These are phyloP conservation scores for Erysimum cheiri DNA, from an alignment of 441 rosid species.

Conservation along the genomic window DNA sequence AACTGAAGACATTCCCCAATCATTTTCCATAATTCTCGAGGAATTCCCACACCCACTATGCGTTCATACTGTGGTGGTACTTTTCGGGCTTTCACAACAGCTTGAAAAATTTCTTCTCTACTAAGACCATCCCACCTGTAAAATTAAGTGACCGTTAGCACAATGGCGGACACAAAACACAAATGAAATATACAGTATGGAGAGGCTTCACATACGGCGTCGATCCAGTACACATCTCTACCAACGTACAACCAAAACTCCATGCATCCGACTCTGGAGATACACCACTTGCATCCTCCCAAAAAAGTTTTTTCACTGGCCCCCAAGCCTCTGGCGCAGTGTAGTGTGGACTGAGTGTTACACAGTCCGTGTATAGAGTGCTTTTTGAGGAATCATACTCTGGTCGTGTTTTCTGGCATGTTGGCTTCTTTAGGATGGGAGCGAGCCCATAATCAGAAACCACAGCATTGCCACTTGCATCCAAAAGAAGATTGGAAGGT, in stretches of 20 bases:
- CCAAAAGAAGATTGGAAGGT: slow-evolving; percentile 95
- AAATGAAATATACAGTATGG: slow-evolving; percentile 22
- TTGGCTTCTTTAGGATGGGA: slow-evolving; percentile 86
- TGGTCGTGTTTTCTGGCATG: slow-evolving; percentile 72
- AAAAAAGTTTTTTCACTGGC: slow-evolving; percentile 92
- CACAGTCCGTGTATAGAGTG: slow-evolving; percentile 89
- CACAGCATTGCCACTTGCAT: slow-evolving; percentile 80
- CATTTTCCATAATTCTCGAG: slow-evolving; percentile 97
- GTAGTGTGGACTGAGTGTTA: slow-evolving; percentile 90
- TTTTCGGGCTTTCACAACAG: slow-evolving; percentile 86
- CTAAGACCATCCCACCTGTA: slow-evolving; percentile 96
- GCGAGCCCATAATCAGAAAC: slow-evolving; percentile 98
- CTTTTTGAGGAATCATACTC: slow-evolving; percentile 75
- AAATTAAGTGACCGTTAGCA: slow-evolving; percentile 36
- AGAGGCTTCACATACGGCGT: slow-evolving; percentile 77
- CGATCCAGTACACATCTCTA: slow-evolving; percentile 99
- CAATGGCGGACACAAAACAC: slow-evolving; percentile 28
- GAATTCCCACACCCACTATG: slow-evolving; percentile 98
- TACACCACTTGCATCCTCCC: slow-evolving; percentile 97
- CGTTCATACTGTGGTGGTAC: slow-evolving; percentile 98
- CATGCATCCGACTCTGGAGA: slow-evolving; percentile 97
- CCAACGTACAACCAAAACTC: slow-evolving; percentile 99
- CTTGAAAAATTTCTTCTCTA: slow-evolving; percentile 91
- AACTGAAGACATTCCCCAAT: slow-evolving; percentile 97
- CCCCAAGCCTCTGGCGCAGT: slow-evolving; percentile 99